Evolutionary conservation across 1,284 basidiomycete genomes (phyloP).

Genomic region (Filobasidium uniguttulatum): DNA sequence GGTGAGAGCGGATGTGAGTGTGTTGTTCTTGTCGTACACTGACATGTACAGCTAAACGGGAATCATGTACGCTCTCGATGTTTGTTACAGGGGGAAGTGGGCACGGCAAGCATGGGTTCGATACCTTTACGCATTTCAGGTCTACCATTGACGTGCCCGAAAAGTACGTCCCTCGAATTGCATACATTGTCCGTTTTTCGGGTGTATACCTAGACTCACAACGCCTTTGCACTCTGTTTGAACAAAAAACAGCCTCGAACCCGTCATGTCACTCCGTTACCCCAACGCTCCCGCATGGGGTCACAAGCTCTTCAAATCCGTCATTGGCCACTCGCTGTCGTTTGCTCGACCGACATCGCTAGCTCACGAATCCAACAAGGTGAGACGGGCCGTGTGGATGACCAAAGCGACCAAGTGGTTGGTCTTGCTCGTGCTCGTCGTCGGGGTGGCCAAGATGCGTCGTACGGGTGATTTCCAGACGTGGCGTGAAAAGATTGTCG

Average conservation of each 20-base stretch:
- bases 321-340: conserved; percentile 19
- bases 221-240: neutral
- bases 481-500: no score
- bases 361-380: conserved; percentile 20
- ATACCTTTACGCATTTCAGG: conserved; percentile 30
- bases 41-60: neutral
- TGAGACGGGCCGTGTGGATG: no score
- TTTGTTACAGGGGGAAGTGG: conserved; percentile 28
- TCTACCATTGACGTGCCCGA: conserved; percentile 29
- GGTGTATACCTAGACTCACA: neutral
- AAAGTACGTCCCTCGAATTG: conserved; percentile 15
- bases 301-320: conserved; percentile 18
- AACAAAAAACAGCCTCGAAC: conserved; percentile 22
- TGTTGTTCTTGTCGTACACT: neutral
- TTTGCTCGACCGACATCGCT: conserved; percentile 26
- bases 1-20: conserved; percentile 33
- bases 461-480: no score
- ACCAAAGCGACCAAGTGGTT: no score
- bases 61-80: neutral
- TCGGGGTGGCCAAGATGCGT: no score
- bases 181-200: neutral
- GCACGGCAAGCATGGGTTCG: conserved; percentile 33
- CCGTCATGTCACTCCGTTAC: conserved; percentile 29
- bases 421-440: no score
- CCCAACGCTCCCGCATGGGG: conserved; percentile 20